Percentiles rank a stretch among this genome's conserved stretches.
Evolutionary conservation across 2,329 filamentous ascomycete species (phyloP).

Genomic region (Leptographium galeiforme): DNA sequence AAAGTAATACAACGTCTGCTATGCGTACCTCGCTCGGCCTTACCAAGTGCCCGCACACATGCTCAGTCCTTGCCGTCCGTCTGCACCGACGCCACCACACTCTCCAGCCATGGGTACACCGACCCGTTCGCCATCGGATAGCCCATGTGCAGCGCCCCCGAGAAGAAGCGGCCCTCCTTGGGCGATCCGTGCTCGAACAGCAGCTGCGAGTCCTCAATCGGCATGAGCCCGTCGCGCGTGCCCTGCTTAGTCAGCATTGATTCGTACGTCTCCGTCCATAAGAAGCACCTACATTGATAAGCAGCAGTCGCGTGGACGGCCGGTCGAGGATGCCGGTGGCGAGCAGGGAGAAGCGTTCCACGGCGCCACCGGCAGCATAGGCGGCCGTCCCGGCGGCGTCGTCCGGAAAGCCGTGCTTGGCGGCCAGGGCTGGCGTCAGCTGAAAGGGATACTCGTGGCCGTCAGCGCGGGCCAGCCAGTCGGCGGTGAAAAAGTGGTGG

Average conservation of each 20-base stretch:
- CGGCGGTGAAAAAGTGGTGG: constrained; percentile 45
- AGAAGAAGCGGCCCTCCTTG: constrained; percentile 53
- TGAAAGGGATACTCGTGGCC: constrained; percentile 54
- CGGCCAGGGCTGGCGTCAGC: constrained; percentile 40
- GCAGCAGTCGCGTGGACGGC: constrained; percentile 41
- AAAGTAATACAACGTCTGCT: too few relatives aligned
- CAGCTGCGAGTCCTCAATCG: constrained; percentile 53
- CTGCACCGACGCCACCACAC: constrained; percentile 27
- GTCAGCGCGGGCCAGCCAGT: constrained; percentile 48
- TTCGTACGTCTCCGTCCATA: too few relatives aligned
- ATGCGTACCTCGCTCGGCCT: too few relatives aligned
- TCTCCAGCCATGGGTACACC: constrained; percentile 50
- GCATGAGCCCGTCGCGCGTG: constrained; percentile 50
- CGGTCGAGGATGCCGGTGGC: constrained; percentile 42
- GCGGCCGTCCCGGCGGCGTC: constrained; percentile 34
- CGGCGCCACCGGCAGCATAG: constrained; percentile 26
- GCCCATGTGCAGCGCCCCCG: constrained; percentile 51
- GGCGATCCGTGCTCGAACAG: constrained; percentile 50
- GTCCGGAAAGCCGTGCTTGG: constrained; percentile 47
- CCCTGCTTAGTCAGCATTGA: constrained; percentile 26
- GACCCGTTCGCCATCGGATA: constrained; percentile 45
- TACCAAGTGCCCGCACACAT: too few relatives aligned
- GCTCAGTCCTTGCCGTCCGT: too few relatives aligned
- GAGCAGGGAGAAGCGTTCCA: constrained; percentile 49
- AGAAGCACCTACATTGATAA: constrained; percentile 40